phyloP scores from a whole-genome alignment of 2,329 filamentous ascomycete genomes.

The Cercospora sp. region DNA sequence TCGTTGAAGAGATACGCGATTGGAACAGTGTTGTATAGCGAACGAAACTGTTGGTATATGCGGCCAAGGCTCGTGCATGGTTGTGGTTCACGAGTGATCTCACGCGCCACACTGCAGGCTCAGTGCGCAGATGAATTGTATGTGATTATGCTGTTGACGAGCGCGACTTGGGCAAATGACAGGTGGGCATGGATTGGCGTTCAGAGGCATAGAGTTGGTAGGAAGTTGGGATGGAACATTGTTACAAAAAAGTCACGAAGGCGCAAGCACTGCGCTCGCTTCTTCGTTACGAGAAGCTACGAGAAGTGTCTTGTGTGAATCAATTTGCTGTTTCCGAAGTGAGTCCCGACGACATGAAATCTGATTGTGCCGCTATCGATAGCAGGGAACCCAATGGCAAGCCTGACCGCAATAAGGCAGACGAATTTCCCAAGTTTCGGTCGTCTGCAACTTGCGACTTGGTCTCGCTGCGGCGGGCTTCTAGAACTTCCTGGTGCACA shows the following conservation, averaged over 20 bases:
- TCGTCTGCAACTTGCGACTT: neutral
- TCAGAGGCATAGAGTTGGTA: neutral
- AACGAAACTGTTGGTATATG: neutral
- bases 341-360: neutral
- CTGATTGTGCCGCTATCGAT: neutral
- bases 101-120: neutral
- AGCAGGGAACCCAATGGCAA: neutral
- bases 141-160: neutral
- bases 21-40: neutral
- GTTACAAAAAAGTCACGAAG: neutral
- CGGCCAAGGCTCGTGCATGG: neutral
- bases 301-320: neutral
- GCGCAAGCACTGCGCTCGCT: neutral
- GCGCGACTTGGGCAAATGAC: neutral
- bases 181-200: neutral
- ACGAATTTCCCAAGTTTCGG: neutral
- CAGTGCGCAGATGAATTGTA: neutral
- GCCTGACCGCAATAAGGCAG: neutral
- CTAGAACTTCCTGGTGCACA: neutral
- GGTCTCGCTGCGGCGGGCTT: neutral
- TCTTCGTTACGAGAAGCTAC: neutral
- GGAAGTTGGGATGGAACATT: neutral
- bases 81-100: neutral
- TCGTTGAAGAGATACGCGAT: conserved; percentile 20
- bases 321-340: neutral